Percentiles rank a stretch among this genome's conserved stretches.
Evolutionary conservation across 768 basidiomycete species (phyloP).

Genomic region (Boletus rubescentipes): DNA sequence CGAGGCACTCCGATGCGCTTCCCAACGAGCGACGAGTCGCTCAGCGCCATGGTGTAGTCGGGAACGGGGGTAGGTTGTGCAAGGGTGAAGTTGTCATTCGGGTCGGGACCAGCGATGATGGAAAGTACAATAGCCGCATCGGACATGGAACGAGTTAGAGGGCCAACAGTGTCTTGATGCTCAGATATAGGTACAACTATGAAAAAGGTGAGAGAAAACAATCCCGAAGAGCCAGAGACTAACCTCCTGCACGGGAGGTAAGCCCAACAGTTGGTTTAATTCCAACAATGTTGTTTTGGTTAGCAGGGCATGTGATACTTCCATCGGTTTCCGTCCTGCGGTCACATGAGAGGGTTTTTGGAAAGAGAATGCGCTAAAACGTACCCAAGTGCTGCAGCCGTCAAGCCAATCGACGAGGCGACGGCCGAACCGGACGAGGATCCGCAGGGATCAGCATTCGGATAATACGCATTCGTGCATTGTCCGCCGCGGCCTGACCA

Average conservation of each 20-base stretch:
- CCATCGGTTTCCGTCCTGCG: constrained; percentile 49
- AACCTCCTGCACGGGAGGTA: constrained; percentile 59
- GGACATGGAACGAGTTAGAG: constrained; percentile 50
- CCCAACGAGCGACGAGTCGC: no score
- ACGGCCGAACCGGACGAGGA: constrained; percentile 43
- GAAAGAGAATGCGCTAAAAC: background rate
- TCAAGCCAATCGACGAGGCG: constrained; percentile 28
- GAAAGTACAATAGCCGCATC: constrained; percentile 57
- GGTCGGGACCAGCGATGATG: constrained; percentile 55
- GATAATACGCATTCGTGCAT: constrained; percentile 48
- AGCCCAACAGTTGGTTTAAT: constrained; percentile 62
- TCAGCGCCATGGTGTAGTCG: constrained; percentile 45
- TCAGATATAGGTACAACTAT: constrained; percentile 56
- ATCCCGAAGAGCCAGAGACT: background rate
- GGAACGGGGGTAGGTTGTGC: constrained; percentile 53
- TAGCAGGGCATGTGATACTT: constrained; percentile 53
- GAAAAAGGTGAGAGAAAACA: background rate
- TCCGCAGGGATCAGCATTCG: constrained; percentile 53
- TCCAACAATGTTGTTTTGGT: constrained; percentile 54
- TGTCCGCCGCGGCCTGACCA: constrained; percentile 62
- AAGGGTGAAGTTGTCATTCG: constrained; percentile 54
- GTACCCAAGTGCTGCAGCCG: constrained; percentile 44
- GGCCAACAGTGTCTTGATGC: constrained; percentile 61
- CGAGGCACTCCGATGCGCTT: no score
- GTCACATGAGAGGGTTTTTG: background rate